phyloP scores from a whole-genome alignment of 805 yeast species.

The Cyberlindnera mycetangii region DNA sequence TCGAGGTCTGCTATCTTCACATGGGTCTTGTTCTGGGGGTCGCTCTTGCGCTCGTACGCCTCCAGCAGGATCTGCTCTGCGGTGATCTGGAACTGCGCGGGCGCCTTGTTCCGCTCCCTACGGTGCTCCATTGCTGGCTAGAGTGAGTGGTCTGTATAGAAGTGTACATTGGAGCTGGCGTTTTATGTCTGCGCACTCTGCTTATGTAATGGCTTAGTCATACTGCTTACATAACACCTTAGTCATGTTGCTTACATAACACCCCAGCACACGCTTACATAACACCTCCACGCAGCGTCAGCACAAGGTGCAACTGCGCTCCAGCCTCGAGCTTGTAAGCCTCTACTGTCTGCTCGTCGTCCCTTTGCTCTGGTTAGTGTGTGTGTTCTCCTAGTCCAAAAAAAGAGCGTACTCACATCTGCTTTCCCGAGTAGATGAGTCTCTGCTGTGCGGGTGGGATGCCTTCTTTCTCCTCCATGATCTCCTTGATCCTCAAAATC shows the following conservation, averaged over 20 bases:
- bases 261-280: slow-evolving; percentile 2
- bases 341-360: slow-evolving; percentile 72
- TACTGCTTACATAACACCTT: slow-evolving; percentile 1
- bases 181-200: too few species aligned
- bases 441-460: slow-evolving; percentile 96
- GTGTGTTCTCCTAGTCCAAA: not conserved
- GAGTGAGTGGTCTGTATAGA: too few species aligned
- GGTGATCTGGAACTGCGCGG: slow-evolving; percentile 54
- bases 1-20: slow-evolving; percentile 68
- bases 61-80: slow-evolving; percentile 63
- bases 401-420: slow-evolving; percentile 51
- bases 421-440: slow-evolving; percentile 85
- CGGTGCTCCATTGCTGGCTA: not conserved
- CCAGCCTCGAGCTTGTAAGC: slow-evolving; percentile 81
- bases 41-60: slow-evolving; percentile 50
- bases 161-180: too few species aligned
- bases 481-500: slow-evolving; percentile 78
- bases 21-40: slow-evolving; percentile 37
- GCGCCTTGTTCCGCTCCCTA: slow-evolving; percentile 37
- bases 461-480: slow-evolving; percentile 94
- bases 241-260: too few species aligned
- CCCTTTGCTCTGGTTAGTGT: slow-evolving; percentile 34
- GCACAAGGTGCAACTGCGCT: slow-evolving; percentile 81
- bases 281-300: slow-evolving; percentile 87
- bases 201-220: too few species aligned